Evolutionary conservation across 345 rosid genomes (phyloP), one percentile per base, ranked within the genome.

Genomic region (Brassica carinata): DNA sequence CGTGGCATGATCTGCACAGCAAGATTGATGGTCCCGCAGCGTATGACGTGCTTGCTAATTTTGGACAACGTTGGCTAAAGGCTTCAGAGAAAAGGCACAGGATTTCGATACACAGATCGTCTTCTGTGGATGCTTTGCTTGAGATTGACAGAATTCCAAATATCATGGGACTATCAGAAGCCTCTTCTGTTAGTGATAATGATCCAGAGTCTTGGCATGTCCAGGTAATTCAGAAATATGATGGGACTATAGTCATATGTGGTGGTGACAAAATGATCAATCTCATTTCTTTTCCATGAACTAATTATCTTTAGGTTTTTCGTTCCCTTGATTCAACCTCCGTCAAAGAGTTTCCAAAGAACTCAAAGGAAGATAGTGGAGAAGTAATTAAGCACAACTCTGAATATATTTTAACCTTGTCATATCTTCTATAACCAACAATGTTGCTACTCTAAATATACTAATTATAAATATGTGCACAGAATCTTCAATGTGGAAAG

Each of bases 1-100:
- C 98, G 61, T 92, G 98, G 98, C 98, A 94, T 84, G 98, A 94
- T 82, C 83, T 94, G 76, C 98, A 94, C 71, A 83, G 87, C 72
- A 84, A 79, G 78, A 87, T 94, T 67, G 97, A 94, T 77, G 98
- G 98, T 76, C 96, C 94, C 62, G 98, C 97, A 77, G 97, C 94
- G 48, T 92, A 94, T 78, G 98, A 94, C 67, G 71, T 94, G 72
- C 94, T 94, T 71, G 58, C 85, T 48, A 94, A 94, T 76, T 94
- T 94, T 69, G 96, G 91, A 83, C 94, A 94, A 84, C 93, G 97
- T 8, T 94, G 98, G 98, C 69, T 69, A 29, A 86, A 82, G 78
- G 98, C 97, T 83, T 89, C 96, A 15, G 5, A 53, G 19, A 89
- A 88, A 78, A 86, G 88, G 30, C 94, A 73, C 3, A 93, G 92